Base-by-base conservation (phyloP, 139 green algal species). In the Picochlorum costavermella region DNA sequence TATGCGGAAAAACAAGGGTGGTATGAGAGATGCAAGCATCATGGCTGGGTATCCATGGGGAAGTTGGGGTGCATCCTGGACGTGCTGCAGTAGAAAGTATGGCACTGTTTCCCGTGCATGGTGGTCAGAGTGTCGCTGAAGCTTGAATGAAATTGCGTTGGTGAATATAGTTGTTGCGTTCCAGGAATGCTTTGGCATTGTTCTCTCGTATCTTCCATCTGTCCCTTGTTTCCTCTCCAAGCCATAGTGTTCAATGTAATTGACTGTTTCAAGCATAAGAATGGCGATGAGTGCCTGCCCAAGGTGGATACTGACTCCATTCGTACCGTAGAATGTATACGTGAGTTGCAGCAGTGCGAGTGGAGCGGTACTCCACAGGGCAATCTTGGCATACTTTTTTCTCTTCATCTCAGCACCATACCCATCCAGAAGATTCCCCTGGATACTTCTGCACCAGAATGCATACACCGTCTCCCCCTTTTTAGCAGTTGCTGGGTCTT, bases 181-280 rank as follows among this genome's bases (percentile, higher is more conserved):
- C 82, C 82, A 88, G 40, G 64, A 77, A 75, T 88, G 82, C 40
- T 78, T 56, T 20, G 61, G 60, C 2, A 36, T 59, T 20, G 78
- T 63, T 3, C 46, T 29, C 62, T 84, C 81, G 49, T 78, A 82
- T 68, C 78, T 78, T 64, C 73, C 76, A 14, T 64, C 60, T 6
- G 60, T 5, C 0, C 69, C 11, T 46, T 63, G 63, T 20, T 33
- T 16, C 37, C 81, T 68, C 40, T 49, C 23, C 25, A 88, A 64
- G 5, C 80, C 80, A 56, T 86, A 88, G 63, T 88, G 82, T 68
- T 88, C 77, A 28, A 88, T 50, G 70, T 84, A 88, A 69, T 88
- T 83, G 17, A 86, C 77, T n/a, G 20, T 51, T 56, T 78, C 66
- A 44, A 81, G 71, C 58, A 77, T 55, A 10, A 78, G 17, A 8